Conservation (phyloP, 495 filamentous ascomycete species). For the Lindgomyces ingoldianus region DNA sequence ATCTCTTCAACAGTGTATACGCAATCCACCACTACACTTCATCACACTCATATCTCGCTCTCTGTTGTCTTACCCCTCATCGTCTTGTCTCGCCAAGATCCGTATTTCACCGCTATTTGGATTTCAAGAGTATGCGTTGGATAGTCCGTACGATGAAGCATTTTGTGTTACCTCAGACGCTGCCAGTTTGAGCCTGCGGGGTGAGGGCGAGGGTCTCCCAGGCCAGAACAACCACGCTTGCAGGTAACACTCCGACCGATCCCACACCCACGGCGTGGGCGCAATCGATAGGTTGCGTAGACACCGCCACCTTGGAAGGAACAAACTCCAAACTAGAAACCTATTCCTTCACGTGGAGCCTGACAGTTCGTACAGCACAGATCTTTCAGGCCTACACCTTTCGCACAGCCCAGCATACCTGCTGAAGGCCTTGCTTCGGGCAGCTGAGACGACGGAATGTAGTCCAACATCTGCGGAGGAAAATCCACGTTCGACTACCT, state of each 20-base stretch:
- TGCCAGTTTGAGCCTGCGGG: background rate
- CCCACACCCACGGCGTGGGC: background rate
- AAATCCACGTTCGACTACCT: no score
- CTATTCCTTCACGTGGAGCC: constrained; percentile 9
- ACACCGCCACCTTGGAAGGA: constrained; percentile 9
- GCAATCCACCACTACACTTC: constrained; percentile 9
- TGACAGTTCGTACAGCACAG: background rate
- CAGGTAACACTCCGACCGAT: background rate
- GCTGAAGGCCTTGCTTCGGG: background rate
- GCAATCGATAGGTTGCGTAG: background rate
- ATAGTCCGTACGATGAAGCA: background rate
- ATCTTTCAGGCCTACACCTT: background rate
- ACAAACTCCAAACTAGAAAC: background rate
- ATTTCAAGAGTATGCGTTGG: background rate
- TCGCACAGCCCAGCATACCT: background rate
- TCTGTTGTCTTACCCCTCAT: constrained; percentile 2
- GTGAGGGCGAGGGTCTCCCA: background rate
- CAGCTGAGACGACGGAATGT: no score
- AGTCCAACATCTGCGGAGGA: no score
- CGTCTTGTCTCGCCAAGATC: background rate
- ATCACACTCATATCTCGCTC: constrained; percentile 2
- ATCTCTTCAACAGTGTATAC: constrained; percentile 5
- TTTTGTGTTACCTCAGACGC: background rate
- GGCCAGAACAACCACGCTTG: background rate
- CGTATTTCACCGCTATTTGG: constrained; percentile 10